These are phyloP conservation scores for Rhizophagus clarus DNA, from an alignment of 192 early-diverging fungal species.

Conservation along the genomic window DNA sequence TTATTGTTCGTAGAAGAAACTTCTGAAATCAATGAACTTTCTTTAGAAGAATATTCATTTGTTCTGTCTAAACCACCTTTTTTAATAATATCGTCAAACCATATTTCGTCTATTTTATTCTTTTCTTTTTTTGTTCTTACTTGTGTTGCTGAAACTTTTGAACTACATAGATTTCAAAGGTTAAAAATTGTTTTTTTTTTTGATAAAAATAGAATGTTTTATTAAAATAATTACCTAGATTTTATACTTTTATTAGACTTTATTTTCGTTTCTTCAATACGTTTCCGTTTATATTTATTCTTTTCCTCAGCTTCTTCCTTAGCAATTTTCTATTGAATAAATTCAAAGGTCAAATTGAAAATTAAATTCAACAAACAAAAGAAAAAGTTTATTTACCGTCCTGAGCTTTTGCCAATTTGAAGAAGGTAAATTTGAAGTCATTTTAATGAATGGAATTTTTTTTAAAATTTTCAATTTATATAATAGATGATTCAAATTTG, in stretches of 20 bases:
- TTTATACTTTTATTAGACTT: slow-evolving; percentile 2
- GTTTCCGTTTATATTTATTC: slow-evolving; percentile 9
- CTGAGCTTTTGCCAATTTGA: slow-evolving; percentile 15
- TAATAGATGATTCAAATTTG: no score
- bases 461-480: no score
- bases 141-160: not conserved
- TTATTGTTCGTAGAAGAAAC: not conserved
- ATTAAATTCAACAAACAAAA: not conserved
- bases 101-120: not conserved
- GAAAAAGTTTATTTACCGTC: not conserved
- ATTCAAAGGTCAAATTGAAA: not conserved
- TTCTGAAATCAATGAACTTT: not conserved
- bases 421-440: not conserved
- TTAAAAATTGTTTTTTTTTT: not conserved
- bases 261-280: not conserved
- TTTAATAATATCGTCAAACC: not conserved
- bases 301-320: not conserved
- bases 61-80: not conserved
- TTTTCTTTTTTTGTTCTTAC: not conserved
- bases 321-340: not conserved
- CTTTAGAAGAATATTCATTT: not conserved
- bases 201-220: not conserved
- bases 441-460: not conserved
- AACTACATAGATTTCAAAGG: not conserved
- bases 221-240: not conserved